Evolutionary conservation across 1,284 basidiomycete species (phyloP).

Genomic region (Xanthoconium separans): DNA sequence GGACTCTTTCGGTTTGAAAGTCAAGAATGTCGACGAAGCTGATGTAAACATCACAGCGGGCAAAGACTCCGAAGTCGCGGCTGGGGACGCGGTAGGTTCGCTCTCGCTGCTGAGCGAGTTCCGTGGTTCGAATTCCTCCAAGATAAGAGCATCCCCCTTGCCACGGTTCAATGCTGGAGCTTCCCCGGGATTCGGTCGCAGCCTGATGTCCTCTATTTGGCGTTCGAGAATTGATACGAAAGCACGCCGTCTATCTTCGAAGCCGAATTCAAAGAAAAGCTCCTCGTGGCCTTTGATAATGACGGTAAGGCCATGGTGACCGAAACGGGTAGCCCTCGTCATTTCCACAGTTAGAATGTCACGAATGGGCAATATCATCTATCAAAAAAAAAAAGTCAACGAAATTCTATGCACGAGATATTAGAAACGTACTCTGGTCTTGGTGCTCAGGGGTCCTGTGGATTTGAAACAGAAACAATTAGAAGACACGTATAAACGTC

Average conservation of each 20-base stretch:
- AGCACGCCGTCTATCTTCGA: slow-evolving; percentile 72
- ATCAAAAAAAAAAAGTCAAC: slow-evolving; percentile 10
- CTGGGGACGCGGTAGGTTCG: slow-evolving; percentile 44
- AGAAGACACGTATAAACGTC: slow-evolving; percentile 83
- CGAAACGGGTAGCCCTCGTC: slow-evolving; percentile 86
- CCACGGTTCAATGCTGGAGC: slow-evolving; percentile 42
- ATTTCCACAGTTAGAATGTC: slow-evolving; percentile 86
- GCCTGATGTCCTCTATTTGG: slow-evolving; percentile 75
- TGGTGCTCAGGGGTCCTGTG: slow-evolving; percentile 68
- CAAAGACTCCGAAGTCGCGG: slow-evolving; percentile 61
- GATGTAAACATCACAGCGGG: slow-evolving; percentile 94
- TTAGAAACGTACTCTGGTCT: slow-evolving; percentile 64
- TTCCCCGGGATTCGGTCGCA: slow-evolving; percentile 46
- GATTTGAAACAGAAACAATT: slow-evolving; percentile 92
- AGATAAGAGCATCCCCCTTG: slow-evolving; percentile 63
- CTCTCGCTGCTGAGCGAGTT: slow-evolving; percentile 39
- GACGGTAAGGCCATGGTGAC: slow-evolving; percentile 84
- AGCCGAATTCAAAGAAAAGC: slow-evolving; percentile 91
- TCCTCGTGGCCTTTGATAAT: slow-evolving; percentile 96
- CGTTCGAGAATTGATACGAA: slow-evolving; percentile 75
- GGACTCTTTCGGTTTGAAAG: slow-evolving; percentile 85
- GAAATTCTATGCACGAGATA: slow-evolving; percentile 5
- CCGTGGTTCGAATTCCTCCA: slow-evolving; percentile 70
- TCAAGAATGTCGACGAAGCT: slow-evolving; percentile 89
- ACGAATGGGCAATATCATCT: slow-evolving; percentile 93